Conservation (phyloP, 2,329 filamentous ascomycete species). For the Penicillium oxalicum region DNA sequence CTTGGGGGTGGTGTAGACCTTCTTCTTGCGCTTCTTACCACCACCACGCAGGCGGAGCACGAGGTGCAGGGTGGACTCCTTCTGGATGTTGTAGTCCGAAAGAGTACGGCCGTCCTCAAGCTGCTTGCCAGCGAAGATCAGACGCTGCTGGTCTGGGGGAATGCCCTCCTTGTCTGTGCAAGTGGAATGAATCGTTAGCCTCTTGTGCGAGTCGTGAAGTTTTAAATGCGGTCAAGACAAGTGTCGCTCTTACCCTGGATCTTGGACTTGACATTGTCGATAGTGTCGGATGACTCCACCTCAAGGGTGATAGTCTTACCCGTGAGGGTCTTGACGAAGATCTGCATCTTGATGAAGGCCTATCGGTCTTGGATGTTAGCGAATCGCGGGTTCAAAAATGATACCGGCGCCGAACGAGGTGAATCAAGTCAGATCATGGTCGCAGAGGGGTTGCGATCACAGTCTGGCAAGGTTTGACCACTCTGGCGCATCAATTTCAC, state of each 20-base stretch:
- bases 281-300: slow-evolving; percentile 99
- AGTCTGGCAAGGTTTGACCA: neutral
- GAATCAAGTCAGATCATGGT: neutral
- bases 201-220: neutral
- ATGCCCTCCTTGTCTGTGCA: slow-evolving; percentile 97
- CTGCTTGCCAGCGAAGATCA: slow-evolving; percentile 99
- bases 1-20: slow-evolving; percentile 99
- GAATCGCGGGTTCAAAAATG: slow-evolving; percentile 2
- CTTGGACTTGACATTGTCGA: slow-evolving; percentile 99
- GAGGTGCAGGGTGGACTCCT: slow-evolving; percentile 97
- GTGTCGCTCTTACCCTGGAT: slow-evolving; percentile 54
- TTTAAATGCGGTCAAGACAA: too few relatives aligned
- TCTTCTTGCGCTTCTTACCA: slow-evolving; percentile 99
- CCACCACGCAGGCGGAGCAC: slow-evolving; percentile 98
- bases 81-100: slow-evolving; percentile 99
- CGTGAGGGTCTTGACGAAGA: slow-evolving; percentile 68
- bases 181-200: neutral
- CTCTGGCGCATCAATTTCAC: too few relatives aligned
- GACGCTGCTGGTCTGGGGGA: slow-evolving; percentile 95
- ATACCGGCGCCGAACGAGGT: neutral
- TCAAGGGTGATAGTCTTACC: slow-evolving; percentile 99
- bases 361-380: slow-evolving; percentile 19
- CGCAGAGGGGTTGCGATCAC: slow-evolving; percentile 6
- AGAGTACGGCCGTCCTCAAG: slow-evolving; percentile 99
- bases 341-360: slow-evolving; percentile 48